phyloP scores from a whole-genome alignment of 2,329 filamentous ascomycete species.

The Colletotrichum karsti region DNA sequence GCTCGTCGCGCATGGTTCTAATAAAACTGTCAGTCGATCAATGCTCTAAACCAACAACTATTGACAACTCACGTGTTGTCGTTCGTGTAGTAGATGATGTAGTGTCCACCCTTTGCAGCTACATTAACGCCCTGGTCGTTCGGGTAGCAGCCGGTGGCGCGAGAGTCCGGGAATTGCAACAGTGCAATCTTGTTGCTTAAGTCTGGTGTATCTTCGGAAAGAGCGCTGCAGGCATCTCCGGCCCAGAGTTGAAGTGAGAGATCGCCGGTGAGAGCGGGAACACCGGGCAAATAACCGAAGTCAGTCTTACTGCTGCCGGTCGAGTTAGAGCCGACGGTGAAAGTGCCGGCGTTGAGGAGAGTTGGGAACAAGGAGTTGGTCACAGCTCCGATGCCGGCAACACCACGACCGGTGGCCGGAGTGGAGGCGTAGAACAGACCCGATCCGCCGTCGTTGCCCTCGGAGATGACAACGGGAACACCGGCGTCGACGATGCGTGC shows the following conservation, averaged over 20 bases:
- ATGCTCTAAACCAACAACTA: background rate
- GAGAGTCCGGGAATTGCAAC: conserved; percentile 37
- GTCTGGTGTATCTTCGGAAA: conserved; percentile 45
- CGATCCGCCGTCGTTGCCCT: conserved; percentile 35
- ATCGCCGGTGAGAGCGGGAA: background rate
- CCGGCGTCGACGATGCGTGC: conserved; percentile 38
- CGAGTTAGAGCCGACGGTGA: conserved; percentile 4
- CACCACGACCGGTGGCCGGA: conserved; percentile 32
- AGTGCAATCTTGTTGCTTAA: conserved; percentile 50
- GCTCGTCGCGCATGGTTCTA: conserved; percentile 12
- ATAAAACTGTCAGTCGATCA: background rate
- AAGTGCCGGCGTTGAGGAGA: conserved; percentile 10
- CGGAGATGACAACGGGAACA: conserved; percentile 36
- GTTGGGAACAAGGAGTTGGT: conserved; percentile 30
- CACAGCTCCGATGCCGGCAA: conserved; percentile 32
- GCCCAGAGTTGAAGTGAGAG: conserved; percentile 29
- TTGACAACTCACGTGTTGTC: conserved; percentile 26
- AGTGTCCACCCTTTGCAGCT: conserved; percentile 48
- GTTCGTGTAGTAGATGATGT: conserved; percentile 38
- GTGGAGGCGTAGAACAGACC: conserved; percentile 33
- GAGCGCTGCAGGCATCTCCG: conserved; percentile 25
- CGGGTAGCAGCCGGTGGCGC: conserved; percentile 39
- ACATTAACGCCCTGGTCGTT: conserved; percentile 47
- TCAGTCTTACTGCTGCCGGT: background rate
- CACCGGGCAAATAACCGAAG: conserved; percentile 3